A percentile compares a stretch with the other conserved stretches of the same genome.
These are phyloP conservation scores for Rhizophlyctis rosea DNA, from an alignment of 192 early-diverging fungal genomes.

Conservation along the genomic window DNA sequence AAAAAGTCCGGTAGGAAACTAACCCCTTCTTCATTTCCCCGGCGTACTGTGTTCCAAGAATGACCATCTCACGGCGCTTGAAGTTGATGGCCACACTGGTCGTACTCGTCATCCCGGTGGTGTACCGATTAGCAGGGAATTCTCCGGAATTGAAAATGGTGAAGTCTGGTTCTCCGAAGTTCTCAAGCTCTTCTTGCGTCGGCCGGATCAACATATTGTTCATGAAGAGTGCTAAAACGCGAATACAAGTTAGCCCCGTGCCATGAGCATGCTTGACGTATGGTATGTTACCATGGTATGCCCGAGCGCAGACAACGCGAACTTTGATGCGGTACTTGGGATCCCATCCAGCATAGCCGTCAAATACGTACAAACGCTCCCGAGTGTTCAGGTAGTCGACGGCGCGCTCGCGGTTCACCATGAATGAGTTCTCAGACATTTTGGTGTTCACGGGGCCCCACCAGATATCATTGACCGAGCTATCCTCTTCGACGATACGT, in stretches of 20 bases:
- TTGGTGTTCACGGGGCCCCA: conserved; percentile 98
- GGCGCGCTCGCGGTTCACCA: conserved; percentile 93
- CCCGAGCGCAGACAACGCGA: conserved; percentile 88
- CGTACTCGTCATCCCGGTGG: conserved; percentile 91
- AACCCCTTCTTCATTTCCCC: conserved; percentile 99
- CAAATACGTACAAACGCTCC: conserved; percentile 89
- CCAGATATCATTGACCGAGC: conserved; percentile 88
- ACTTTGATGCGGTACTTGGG: conserved; percentile 98
- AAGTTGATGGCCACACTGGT: conserved; percentile 94
- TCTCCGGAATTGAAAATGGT: conserved; percentile 95
- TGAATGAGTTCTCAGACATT: conserved; percentile 70
- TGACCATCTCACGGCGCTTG: conserved; percentile 92
- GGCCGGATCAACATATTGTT: conserved; percentile 98
- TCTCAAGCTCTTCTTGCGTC: conserved; percentile 80
- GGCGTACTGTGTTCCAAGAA: conserved; percentile 96
- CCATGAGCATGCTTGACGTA: not conserved
- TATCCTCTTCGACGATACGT: conserved; percentile 91
- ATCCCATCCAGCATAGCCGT: conserved; percentile 98
- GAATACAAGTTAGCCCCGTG: not conserved
- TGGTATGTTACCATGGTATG: conserved; percentile 69
- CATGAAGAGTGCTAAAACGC: conserved; percentile 81
- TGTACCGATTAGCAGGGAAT: conserved; percentile 92
- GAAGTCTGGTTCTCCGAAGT: conserved; percentile 94
- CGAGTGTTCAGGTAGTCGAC: conserved; percentile 96
- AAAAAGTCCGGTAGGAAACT: too few relatives aligned